Percentiles rank a stretch among this genome's conserved stretches.
phyloP scores from a whole-genome alignment of 1,284 basidiomycete genomes.

The Rhodotorula mucilaginosa region DNA sequence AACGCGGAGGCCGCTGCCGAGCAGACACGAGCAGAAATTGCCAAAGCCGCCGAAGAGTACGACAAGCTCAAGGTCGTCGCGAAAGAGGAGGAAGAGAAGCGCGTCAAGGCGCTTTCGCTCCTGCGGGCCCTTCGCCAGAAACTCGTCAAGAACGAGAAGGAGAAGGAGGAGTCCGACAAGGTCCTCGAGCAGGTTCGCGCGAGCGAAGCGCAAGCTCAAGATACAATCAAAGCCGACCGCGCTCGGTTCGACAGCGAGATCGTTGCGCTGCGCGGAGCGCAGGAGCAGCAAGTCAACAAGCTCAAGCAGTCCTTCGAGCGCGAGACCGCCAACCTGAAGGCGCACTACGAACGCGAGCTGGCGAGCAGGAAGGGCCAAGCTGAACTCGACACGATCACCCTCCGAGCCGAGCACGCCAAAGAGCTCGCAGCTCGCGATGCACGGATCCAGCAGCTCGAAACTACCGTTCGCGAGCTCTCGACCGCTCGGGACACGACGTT shows the following conservation, averaged over 20 bases:
- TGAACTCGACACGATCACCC: conserved; percentile 69
- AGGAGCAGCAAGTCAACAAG: conserved; percentile 66
- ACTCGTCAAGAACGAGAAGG: conserved; percentile 86
- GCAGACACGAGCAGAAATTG: conserved; percentile 58
- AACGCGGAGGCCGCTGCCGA: conserved; percentile 52
- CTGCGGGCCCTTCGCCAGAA: conserved; percentile 86
- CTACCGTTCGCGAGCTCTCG: conserved; percentile 64
- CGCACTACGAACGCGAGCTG: conserved; percentile 71
- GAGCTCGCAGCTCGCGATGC: conserved; percentile 63
- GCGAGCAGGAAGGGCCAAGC: conserved; percentile 64
- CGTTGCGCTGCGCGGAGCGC: conserved; percentile 55
- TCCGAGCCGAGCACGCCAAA: conserved; percentile 69
- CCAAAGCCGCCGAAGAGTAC: conserved; percentile 49
- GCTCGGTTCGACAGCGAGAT: conserved; percentile 57
- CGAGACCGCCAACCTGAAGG: conserved; percentile 63
- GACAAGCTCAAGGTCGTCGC: conserved; percentile 59
- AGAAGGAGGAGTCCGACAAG: conserved; percentile 65
- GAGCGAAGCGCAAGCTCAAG: conserved; percentile 60
- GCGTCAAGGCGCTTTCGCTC: conserved; percentile 83
- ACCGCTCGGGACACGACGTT: conserved; percentile 74
- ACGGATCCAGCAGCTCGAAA: conserved; percentile 68
- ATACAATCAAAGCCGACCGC: conserved; percentile 60
- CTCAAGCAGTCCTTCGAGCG: conserved; percentile 72
- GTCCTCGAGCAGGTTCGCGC: conserved; percentile 48
- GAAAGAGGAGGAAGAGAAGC: conserved; percentile 93